These are phyloP conservation scores for Articulospora tetracladia DNA, from an alignment of 495 filamentous ascomycete genomes.

Conservation along the genomic window DNA sequence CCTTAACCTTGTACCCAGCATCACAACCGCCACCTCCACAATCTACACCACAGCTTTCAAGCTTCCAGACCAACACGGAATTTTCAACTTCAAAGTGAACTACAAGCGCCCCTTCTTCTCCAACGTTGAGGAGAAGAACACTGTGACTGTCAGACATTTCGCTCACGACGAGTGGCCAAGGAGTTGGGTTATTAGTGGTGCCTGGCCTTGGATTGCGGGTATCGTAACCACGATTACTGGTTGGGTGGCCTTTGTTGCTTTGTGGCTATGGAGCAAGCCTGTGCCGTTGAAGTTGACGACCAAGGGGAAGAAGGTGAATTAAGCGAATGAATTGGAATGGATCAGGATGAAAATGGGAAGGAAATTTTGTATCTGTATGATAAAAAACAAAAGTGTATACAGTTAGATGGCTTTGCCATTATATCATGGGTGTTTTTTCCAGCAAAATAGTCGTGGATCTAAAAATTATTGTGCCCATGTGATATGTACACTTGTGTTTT, in stretches of 20 bases:
- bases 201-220: conserved; percentile 94
- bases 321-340: conserved; percentile 21
- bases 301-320: conserved; percentile 68
- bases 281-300: conserved; percentile 35
- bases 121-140: conserved; percentile 89
- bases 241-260: conserved; percentile 76
- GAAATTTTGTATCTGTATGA: conserved; percentile 26
- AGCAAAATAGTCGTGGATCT: no score
- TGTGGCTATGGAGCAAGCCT: conserved; percentile 89
- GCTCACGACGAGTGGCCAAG: conserved; percentile 95
- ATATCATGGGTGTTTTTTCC: not conserved
- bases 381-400: conserved; percentile 26
- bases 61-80: conserved; percentile 93
- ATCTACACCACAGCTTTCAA: conserved; percentile 73
- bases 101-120: conserved; percentile 93
- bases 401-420: conserved; percentile 12
- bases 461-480: no score
- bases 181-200: conserved; percentile 83
- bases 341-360: not conserved
- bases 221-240: conserved; percentile 78
- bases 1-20: conserved; percentile 55
- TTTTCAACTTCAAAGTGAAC: conserved; percentile 95
- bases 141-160: conserved; percentile 90
- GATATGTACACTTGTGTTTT: no score
- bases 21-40: conserved; percentile 60